phyloP scores from a whole-genome alignment of 1,284 basidiomycete species.

The Meira nashicola region DNA sequence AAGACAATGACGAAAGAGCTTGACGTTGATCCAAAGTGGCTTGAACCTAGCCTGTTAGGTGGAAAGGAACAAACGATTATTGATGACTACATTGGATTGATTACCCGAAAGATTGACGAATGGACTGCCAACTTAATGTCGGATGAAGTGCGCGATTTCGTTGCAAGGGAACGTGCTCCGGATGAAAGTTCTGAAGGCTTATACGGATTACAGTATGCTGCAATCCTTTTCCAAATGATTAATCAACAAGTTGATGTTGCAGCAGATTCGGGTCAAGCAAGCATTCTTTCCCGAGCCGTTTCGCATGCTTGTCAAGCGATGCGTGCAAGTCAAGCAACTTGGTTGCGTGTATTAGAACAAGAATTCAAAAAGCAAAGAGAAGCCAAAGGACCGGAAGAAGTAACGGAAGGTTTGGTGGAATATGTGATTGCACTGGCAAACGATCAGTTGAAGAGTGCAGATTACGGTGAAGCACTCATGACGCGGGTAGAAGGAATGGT shows the following conservation, averaged over 20 bases:
- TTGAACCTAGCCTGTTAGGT: conserved; percentile 67
- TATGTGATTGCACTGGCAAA: conserved; percentile 98
- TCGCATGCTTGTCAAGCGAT: conserved; percentile 84
- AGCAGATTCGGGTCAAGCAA: conserved; percentile 89
- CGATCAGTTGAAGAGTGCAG: conserved; percentile 93
- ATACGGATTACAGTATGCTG: conserved; percentile 85
- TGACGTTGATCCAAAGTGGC: conserved; percentile 56
- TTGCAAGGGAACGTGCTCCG: conserved; percentile 73
- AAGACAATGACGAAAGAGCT: conserved; percentile 84
- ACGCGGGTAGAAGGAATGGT: conserved; percentile 83
- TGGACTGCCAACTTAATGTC: conserved; percentile 93
- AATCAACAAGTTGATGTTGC: conserved; percentile 95
- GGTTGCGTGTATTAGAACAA: conserved; percentile 74
- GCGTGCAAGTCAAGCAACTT: conserved; percentile 80
- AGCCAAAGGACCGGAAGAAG: conserved; percentile 71
- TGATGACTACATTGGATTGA: conserved; percentile 89
- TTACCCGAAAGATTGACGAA: conserved; percentile 92
- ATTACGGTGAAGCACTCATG: conserved; percentile 81
- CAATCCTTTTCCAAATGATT: conserved; percentile 93
- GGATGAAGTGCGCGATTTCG: conserved; percentile 81
- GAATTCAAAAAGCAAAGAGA: conserved; percentile 85
- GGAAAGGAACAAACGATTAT: conserved; percentile 89
- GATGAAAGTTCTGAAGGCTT: conserved; percentile 82
- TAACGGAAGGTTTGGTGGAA: conserved; percentile 81
- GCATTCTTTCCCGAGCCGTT: conserved; percentile 84